These are phyloP conservation scores for Cyberlindnera veronae DNA, from an alignment of 805 yeast species.

Conservation along the genomic window DNA sequence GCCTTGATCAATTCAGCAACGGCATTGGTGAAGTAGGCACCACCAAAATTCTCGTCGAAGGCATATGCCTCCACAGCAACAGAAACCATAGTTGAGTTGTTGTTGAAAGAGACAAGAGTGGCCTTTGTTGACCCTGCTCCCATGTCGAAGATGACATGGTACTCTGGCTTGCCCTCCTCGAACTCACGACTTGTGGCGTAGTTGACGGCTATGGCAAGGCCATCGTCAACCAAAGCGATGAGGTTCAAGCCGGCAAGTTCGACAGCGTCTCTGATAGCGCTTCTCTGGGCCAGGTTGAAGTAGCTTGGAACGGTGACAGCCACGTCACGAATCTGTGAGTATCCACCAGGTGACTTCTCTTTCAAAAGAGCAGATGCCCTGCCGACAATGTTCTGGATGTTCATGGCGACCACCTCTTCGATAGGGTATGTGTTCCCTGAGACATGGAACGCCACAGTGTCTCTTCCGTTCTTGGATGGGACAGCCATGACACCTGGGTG, in stretches of 20 bases:
- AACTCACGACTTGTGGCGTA: constrained; percentile 60
- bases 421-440: constrained; percentile 48
- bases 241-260: constrained; percentile 63
- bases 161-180: constrained; percentile 39
- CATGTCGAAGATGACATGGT: constrained; percentile 78
- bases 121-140: constrained; percentile 93
- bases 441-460: constrained; percentile 55
- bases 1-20: constrained; percentile 58
- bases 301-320: constrained; percentile 78
- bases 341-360: constrained; percentile 47
- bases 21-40: constrained; percentile 64
- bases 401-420: constrained; percentile 88
- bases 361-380: constrained; percentile 65
- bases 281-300: constrained; percentile 61
- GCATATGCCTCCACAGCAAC: constrained; percentile 74
- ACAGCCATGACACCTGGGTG: constrained; percentile 61
- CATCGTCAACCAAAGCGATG: constrained; percentile 78
- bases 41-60: constrained; percentile 66
- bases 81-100: constrained; percentile 37
- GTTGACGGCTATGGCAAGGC: constrained; percentile 85
- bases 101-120: constrained; percentile 66
- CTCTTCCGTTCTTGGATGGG: constrained; percentile 40
- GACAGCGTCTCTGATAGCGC: constrained; percentile 69
- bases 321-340: constrained; percentile 53
- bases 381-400: constrained; percentile 55